A percentile compares a stretch with the other conserved stretches of the same genome.
phyloP scores from a whole-genome alignment of 1,139 yeast genomes.

The Yamadazyma epiphylla region DNA sequence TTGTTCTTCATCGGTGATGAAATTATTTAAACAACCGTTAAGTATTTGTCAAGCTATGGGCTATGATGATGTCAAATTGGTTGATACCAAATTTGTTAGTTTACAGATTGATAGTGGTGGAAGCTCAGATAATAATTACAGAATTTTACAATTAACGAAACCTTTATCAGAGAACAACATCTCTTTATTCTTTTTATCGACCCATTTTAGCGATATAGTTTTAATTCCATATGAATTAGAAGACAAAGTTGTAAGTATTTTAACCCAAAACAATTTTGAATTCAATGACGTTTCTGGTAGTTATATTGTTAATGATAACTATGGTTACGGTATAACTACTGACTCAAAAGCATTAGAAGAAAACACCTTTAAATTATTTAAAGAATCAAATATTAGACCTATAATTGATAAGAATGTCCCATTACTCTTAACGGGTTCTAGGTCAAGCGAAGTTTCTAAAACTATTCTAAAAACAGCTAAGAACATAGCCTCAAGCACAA shows the following conservation, averaged over 20 bases:
- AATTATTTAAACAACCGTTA: slow-evolving; percentile 36
- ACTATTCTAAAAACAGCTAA: slow-evolving; percentile 36
- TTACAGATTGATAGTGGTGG: slow-evolving; percentile 66
- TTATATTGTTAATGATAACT: slow-evolving; percentile 16
- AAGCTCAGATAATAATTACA: slow-evolving; percentile 45
- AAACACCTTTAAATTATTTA: slow-evolving; percentile 40
- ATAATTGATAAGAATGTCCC: slow-evolving; percentile 35
- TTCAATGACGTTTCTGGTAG: slow-evolving; percentile 41
- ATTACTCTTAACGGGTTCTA: slow-evolving; percentile 59
- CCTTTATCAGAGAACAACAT: slow-evolving; percentile 59
- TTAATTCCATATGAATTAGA: slow-evolving; percentile 48
- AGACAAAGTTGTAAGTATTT: slow-evolving; percentile 41
- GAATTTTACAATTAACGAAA: slow-evolving; percentile 55
- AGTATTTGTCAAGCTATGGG: slow-evolving; percentile 21
- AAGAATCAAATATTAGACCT: slow-evolving; percentile 41
- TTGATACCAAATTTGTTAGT: slow-evolving; percentile 46
- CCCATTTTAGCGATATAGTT: slow-evolving; percentile 67
- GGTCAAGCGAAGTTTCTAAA: slow-evolving; percentile 43
- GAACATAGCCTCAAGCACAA: slow-evolving; percentile 23
- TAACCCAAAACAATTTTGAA: slow-evolving; percentile 40
- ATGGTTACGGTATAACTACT: neutral
- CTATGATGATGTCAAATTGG: slow-evolving; percentile 36
- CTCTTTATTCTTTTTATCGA: slow-evolving; percentile 59
- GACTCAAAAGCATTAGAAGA: slow-evolving; percentile 18
- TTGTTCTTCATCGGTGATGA: slow-evolving; percentile 37